Conservation (phyloP, 345 rosid genomes). For the Acer saccharum region DNA sequence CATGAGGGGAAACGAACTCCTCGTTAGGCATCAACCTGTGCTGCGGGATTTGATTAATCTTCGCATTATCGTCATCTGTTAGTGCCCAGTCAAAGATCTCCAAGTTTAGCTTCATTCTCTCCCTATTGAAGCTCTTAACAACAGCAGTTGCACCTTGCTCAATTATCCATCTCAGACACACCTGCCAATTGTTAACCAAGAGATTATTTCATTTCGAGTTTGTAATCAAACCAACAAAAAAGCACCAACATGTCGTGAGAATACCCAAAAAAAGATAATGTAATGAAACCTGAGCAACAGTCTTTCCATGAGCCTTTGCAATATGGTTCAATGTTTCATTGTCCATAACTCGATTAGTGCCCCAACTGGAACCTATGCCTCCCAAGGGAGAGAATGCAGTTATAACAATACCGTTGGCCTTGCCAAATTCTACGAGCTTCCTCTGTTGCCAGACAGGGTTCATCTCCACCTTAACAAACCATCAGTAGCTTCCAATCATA, state of each 20-base stretch:
- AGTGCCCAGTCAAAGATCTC: constrained; percentile 18
- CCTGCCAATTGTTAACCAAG: constrained; percentile 10
- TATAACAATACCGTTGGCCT: not conserved
- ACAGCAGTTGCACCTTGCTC: constrained; percentile 21
- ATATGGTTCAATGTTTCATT: constrained; percentile 15
- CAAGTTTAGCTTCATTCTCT: constrained; percentile 20
- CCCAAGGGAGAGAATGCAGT: constrained; percentile 28
- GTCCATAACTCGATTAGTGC: constrained; percentile 22
- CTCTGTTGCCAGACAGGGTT: constrained; percentile 24
- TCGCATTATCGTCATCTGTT: constrained; percentile 5
- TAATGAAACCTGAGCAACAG: constrained; percentile 25
- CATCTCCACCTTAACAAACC: constrained; percentile 23
- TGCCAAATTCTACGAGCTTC: constrained; percentile 19
- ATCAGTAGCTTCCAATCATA: not conserved
- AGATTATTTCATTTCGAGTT: not conserved
- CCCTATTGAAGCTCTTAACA: constrained; percentile 15
- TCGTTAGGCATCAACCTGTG: not conserved
- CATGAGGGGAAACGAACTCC: not conserved
- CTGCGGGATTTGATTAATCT: constrained; percentile 18
- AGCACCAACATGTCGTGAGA: not conserved
- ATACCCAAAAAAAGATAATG: not conserved
- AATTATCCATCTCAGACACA: constrained; percentile 19
- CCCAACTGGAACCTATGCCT: constrained; percentile 16
- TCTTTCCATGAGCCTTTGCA: constrained; percentile 21
- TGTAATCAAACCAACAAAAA: not conserved